Percentiles rank a stretch among this genome's conserved stretches.
Conservation (phyloP, 441 rosid genomes). For the Pelargonium australe region DNA sequence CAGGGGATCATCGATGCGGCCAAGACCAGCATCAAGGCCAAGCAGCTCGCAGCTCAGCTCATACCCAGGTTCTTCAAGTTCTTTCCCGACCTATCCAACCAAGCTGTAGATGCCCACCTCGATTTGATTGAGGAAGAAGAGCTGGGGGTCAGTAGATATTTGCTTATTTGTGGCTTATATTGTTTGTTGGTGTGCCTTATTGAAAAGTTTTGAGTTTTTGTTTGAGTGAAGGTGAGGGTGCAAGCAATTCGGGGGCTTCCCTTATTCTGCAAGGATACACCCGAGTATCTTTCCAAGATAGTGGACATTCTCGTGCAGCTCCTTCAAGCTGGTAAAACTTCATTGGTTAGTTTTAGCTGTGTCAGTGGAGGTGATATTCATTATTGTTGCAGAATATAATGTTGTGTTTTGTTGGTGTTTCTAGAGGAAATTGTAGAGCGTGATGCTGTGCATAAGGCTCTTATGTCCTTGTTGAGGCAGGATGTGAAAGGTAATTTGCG, state of each 20-base stretch:
- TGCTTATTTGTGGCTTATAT: neutral
- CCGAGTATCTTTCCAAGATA: constrained; percentile 67
- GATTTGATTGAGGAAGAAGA: constrained; percentile 92
- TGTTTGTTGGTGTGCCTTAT: neutral
- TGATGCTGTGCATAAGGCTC: constrained; percentile 94
- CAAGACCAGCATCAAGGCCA: constrained; percentile 69
- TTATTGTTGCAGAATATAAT: constrained; percentile 4
- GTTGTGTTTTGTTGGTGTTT: constrained; percentile 17
- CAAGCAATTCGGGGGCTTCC: constrained; percentile 96
- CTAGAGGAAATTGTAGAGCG: constrained; percentile 87
- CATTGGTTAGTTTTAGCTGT: constrained; percentile 9
- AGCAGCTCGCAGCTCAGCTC: constrained; percentile 96
- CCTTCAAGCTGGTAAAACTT: constrained; percentile 51
- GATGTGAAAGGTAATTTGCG: constrained; percentile 77
- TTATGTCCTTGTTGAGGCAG: constrained; percentile 89
- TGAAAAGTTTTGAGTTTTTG: constrained; percentile 10
- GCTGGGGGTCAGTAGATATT: constrained; percentile 46
- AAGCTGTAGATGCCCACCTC: constrained; percentile 68
- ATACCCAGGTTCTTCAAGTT: constrained; percentile 95
- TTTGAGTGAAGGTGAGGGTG: constrained; percentile 63
- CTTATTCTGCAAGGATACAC: constrained; percentile 83
- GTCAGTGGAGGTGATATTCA: neutral
- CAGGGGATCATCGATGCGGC: constrained; percentile 77
- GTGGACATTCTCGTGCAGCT: constrained; percentile 84
- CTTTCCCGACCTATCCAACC: constrained; percentile 66